Conservation (phyloP, 2,329 filamentous ascomycete genomes). For the Penicillium frequentans region DNA sequence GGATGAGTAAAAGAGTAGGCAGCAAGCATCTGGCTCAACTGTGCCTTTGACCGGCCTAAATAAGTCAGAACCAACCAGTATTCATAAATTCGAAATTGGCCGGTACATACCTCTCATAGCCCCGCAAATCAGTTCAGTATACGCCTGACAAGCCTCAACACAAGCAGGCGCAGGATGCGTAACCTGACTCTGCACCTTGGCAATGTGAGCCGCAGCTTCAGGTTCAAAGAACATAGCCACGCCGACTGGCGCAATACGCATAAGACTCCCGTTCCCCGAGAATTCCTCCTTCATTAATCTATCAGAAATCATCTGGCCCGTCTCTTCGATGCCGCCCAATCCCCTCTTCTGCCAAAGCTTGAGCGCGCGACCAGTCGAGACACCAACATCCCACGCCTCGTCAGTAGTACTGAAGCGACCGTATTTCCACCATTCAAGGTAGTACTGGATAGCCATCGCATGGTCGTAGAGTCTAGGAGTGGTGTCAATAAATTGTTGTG, state of each 20-base stretch:
- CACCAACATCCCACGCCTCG: constrained; percentile 42
- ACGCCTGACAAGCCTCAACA: constrained; percentile 42
- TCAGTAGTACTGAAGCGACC: constrained; percentile 40
- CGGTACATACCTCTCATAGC: constrained; percentile 26
- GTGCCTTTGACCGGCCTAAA: constrained; percentile 17
- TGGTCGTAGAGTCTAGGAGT: constrained; percentile 29
- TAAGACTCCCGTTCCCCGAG: constrained; percentile 45
- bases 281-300: constrained; percentile 15
- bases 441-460: constrained; percentile 34
- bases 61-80: neutral
- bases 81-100: neutral
- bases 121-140: constrained; percentile 33
- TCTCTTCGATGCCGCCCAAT: neutral
- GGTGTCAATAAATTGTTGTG: constrained; percentile 38
- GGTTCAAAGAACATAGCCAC: constrained; percentile 30
- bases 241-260: constrained; percentile 43
- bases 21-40: constrained; percentile 6
- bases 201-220: constrained; percentile 23
- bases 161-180: constrained; percentile 43
- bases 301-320: constrained; percentile 18
- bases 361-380: constrained; percentile 32
- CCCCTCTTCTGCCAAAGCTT: constrained; percentile 29
- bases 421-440: constrained; percentile 36
- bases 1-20: constrained; percentile 12
- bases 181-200: constrained; percentile 27